Evolutionary conservation across 2,329 filamentous ascomycete genomes (phyloP).

Genomic region (Colletotrichum limetticola): DNA sequence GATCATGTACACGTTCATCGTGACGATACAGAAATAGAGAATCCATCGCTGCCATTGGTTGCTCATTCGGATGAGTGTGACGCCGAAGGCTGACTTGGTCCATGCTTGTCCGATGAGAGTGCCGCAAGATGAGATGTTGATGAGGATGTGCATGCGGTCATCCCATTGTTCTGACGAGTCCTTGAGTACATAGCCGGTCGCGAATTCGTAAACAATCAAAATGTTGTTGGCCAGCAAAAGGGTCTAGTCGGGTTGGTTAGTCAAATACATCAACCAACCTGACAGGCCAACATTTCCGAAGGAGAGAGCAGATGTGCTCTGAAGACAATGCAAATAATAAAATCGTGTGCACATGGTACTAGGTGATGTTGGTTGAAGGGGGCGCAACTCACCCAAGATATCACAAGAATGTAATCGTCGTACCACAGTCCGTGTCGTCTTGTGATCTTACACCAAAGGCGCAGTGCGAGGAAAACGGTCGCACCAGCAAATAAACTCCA

Average conservation of each 20-base stretch:
- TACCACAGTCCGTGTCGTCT: constrained; percentile 51
- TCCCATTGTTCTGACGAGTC: constrained; percentile 55
- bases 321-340: no score
- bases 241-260: constrained; percentile 37
- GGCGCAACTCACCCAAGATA: constrained; percentile 48
- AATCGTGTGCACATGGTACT: background rate
- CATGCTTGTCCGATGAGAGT: constrained; percentile 48
- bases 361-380: no score
- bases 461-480: constrained; percentile 43
- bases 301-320: background rate
- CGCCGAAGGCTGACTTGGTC: constrained; percentile 51
- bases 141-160: constrained; percentile 63
- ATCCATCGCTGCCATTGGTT: constrained; percentile 54
- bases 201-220: constrained; percentile 58
- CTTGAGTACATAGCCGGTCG: constrained; percentile 57
- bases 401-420: constrained; percentile 51
- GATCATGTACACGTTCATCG: constrained; percentile 60
- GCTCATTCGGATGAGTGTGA: constrained; percentile 53
- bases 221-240: constrained; percentile 56
- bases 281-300: background rate
- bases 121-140: constrained; percentile 53
- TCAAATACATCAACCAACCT: no score
- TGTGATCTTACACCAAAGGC: constrained; percentile 49
- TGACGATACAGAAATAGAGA: constrained; percentile 60
- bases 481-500: constrained; percentile 47